phyloP scores from a whole-genome alignment of 192 early-diverging fungal species.

The Coemansia sp. region DNA sequence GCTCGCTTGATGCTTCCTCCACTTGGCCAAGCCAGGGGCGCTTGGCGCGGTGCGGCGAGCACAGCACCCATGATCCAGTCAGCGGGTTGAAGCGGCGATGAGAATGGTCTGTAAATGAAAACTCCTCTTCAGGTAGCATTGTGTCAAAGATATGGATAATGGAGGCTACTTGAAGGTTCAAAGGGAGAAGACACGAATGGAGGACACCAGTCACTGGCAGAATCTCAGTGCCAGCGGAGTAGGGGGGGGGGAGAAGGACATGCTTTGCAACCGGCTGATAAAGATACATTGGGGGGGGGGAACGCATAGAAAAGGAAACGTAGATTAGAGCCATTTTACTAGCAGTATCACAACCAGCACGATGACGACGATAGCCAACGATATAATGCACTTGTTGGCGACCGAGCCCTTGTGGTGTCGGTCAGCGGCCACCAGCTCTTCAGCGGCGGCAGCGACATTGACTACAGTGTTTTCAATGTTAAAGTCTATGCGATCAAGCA shows the following conservation, averaged over 20 bases:
- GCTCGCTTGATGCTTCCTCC: conserved; percentile 54
- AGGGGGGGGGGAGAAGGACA: neutral
- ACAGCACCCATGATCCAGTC: conserved; percentile 92
- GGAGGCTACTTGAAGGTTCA: neutral
- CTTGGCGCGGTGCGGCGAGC: conserved; percentile 92
- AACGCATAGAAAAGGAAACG: conserved; percentile 3
- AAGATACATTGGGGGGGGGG: no score
- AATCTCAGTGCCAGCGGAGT: neutral
- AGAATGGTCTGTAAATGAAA: conserved; percentile 53
- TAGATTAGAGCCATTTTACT: conserved; percentile 59
- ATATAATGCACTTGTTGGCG: conserved; percentile 82
- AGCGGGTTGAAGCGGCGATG: conserved; percentile 93
- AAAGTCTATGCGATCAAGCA: conserved; percentile 96
- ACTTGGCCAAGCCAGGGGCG: conserved; percentile 88
- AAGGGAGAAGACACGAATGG: neutral
- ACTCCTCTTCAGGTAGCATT: conserved; percentile 19
- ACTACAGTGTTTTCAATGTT: conserved; percentile 87
- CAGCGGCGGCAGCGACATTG: conserved; percentile 80
- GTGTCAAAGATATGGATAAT: neutral
- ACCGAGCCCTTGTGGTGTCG: conserved; percentile 79
- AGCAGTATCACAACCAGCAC: conserved; percentile 80
- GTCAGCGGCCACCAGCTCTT: conserved; percentile 77
- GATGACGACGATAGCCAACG: conserved; percentile 75
- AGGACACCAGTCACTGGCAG: neutral
- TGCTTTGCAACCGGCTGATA: neutral